These are phyloP conservation scores for Borovskyia barvae DNA, from an alignment of 208 protist genomes.

Conservation along the genomic window DNA sequence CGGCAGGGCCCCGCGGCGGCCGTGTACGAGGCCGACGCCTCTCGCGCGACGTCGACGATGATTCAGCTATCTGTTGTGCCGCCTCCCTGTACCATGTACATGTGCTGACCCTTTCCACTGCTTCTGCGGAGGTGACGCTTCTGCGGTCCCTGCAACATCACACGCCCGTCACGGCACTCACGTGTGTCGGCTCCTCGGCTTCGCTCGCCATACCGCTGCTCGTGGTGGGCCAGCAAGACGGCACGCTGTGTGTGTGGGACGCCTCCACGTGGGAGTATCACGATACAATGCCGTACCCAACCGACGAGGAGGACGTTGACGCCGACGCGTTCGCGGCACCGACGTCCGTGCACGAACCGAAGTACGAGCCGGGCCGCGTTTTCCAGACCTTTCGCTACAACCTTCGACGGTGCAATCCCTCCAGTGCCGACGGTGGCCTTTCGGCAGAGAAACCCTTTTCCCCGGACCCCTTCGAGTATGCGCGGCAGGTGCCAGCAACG, in stretches of 20 bases:
- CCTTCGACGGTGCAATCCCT: conserved; percentile 11
- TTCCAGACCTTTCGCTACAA: conserved; percentile 42
- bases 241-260: conserved; percentile 37
- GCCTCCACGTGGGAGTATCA: conserved; percentile 20
- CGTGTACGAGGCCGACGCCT: neutral
- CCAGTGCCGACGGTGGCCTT: neutral
- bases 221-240: conserved; percentile 45
- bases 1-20: neutral
- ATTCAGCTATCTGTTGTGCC: conserved; percentile 21
- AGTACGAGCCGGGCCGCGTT: conserved; percentile 17
- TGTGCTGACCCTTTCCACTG: conserved; percentile 10
- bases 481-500: conserved; percentile 6
- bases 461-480: neutral
- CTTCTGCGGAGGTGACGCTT: conserved; percentile 16
- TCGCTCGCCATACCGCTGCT: conserved; percentile 20
- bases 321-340: conserved; percentile 12
- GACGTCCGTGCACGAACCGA: conserved; percentile 11
- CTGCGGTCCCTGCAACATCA: conserved; percentile 20
- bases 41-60: neutral
- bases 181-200: conserved; percentile 6
- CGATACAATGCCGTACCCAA: conserved; percentile 41
- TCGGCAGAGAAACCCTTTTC: neutral
- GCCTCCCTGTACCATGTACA: conserved; percentile 31
- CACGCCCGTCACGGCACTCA: conserved; percentile 12
- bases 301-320: conserved; percentile 29